phyloP scores from a whole-genome alignment of 345 rosid species.

The Corchorus capsularis region DNA sequence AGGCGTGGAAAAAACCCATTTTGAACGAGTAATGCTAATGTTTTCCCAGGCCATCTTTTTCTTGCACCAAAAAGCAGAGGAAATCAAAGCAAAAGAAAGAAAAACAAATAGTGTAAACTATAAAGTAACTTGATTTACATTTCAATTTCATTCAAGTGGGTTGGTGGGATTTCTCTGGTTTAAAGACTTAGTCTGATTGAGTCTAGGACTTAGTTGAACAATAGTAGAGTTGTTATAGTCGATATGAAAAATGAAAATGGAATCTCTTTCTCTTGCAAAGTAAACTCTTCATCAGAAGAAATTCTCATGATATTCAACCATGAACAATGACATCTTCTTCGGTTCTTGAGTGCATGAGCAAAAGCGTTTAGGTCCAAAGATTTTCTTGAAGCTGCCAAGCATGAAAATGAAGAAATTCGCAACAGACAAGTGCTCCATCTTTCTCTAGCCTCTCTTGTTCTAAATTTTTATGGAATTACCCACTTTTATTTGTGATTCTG shows the following conservation, averaged over 20 bases:
- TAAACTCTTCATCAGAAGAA: not conserved
- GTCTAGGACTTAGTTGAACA: too few relatives aligned
- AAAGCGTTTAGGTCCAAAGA: too few relatives aligned
- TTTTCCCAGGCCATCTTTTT: not conserved
- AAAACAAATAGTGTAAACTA: not conserved
- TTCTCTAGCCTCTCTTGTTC: too few relatives aligned
- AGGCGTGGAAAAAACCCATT: not conserved
- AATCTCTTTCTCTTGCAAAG: not conserved
- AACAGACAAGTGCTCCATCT: too few relatives aligned
- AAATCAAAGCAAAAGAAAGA: not conserved
- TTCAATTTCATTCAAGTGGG: not conserved
- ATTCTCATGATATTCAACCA: too few relatives aligned
- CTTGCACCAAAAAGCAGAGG: not conserved
- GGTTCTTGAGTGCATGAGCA: too few relatives aligned
- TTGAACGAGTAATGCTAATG: not conserved
- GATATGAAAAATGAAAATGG: not conserved
- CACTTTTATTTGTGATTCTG: too few relatives aligned
- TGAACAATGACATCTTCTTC: too few relatives aligned
- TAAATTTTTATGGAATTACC: too few relatives aligned
- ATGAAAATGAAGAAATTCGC: too few relatives aligned
- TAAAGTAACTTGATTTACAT: not conserved
- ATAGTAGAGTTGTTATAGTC: not conserved
- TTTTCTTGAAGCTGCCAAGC: too few relatives aligned
- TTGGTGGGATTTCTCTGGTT: not conserved
- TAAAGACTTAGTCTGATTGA: not conserved